Evolutionary conservation across 768 basidiomycete species (phyloP).

Genomic region (Postia placenta): DNA sequence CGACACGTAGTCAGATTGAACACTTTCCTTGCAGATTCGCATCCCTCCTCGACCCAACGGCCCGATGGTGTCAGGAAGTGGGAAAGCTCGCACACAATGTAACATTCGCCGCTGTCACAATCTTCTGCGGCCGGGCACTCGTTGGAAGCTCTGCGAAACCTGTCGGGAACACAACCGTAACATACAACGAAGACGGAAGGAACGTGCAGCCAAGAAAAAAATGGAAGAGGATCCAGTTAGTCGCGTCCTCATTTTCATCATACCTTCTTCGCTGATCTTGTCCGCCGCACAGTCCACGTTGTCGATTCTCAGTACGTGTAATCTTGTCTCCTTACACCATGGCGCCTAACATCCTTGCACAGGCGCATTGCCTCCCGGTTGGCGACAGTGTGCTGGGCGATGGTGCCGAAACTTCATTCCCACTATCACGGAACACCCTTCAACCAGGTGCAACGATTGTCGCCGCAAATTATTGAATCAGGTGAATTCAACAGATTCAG

Average conservation of each 20-base stretch:
- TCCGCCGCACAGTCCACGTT: too few relatives aligned
- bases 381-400: conserved; percentile 12
- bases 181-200: conserved; percentile 1
- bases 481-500: too few relatives aligned
- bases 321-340: too few relatives aligned
- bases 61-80: not conserved
- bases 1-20: not conserved
- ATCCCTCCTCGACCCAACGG: not conserved
- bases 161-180: conserved; percentile 11
- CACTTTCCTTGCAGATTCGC: not conserved
- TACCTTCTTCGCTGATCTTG: not conserved
- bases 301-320: too few relatives aligned
- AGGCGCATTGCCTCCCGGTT: conserved; percentile 3
- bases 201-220: too few relatives aligned
- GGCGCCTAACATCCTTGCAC: too few relatives aligned
- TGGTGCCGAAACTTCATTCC: conserved; percentile 16
- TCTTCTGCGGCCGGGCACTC: conserved; percentile 10
- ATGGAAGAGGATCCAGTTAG: not conserved
- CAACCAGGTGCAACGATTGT: conserved; percentile 16
- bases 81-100: conserved; percentile 7
- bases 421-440: conserved; percentile 11
- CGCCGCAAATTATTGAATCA: too few relatives aligned
- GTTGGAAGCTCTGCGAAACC: conserved; percentile 13
- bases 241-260: not conserved
- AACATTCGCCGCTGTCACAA: conserved; percentile 14